Conservation (phyloP, 345 rosid genomes). For the Pistacia integerrima region DNA sequence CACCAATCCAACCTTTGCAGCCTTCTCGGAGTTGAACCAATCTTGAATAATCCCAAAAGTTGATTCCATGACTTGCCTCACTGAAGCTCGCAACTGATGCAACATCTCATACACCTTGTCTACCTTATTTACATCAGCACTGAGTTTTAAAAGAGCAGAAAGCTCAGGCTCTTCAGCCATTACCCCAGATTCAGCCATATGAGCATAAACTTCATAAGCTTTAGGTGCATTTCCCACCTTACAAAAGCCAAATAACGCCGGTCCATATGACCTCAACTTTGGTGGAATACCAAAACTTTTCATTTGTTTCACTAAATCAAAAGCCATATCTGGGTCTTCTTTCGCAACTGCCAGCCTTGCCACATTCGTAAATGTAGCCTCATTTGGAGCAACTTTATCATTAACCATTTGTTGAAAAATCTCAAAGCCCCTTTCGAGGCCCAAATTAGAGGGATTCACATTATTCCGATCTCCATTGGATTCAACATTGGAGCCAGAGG, state of each 20-base stretch:
- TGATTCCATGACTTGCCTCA: conserved; percentile 71
- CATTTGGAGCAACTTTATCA: conserved; percentile 72
- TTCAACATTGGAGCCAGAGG: conserved; percentile 30
- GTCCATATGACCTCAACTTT: conserved; percentile 82
- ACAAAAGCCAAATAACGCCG: conserved; percentile 84
- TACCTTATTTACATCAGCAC: conserved; percentile 45
- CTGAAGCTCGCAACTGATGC: conserved; percentile 71
- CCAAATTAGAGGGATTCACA: conserved; percentile 33
- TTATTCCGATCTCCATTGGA: conserved; percentile 27
- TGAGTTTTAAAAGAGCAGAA: conserved; percentile 72
- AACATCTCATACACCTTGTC: conserved; percentile 77
- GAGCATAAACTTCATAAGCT: conserved; percentile 81
- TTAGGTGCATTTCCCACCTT: conserved; percentile 54
- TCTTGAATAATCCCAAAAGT: conserved; percentile 56
- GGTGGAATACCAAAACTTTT: conserved; percentile 65
- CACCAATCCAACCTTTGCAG: conserved; percentile 54
- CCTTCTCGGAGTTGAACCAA: conserved; percentile 73
- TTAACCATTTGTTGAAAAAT: conserved; percentile 73
- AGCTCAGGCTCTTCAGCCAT: conserved; percentile 84
- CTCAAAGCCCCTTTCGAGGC: conserved; percentile 69
- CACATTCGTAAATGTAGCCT: conserved; percentile 82
- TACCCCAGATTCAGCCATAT: conserved; percentile 81
- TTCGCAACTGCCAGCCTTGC: conserved; percentile 76
- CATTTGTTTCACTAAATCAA: conserved; percentile 86
- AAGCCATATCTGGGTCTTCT: conserved; percentile 92